Percentiles rank a stretch among this genome's conserved stretches.
These are phyloP conservation scores for Metschnikowia henanensis DNA, from an alignment of 805 yeast genomes.

Conservation along the genomic window DNA sequence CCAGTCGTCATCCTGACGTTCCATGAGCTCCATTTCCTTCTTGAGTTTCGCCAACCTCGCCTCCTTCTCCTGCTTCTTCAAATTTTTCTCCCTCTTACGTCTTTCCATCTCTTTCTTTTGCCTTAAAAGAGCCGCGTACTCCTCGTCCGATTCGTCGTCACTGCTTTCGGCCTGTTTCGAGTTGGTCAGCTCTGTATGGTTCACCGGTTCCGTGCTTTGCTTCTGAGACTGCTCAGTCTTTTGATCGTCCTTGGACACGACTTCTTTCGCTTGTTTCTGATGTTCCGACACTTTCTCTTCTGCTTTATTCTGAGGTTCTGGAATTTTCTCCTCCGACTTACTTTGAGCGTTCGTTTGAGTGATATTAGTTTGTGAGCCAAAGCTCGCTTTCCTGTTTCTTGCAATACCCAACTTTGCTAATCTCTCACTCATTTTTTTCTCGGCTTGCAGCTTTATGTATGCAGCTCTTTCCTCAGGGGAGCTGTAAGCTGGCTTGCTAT, in stretches of 20 bases:
- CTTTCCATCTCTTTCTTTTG: slow-evolving; percentile 46
- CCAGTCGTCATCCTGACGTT: slow-evolving; percentile 22
- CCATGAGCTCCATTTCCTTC: slow-evolving; percentile 52
- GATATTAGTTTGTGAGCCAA: neutral
- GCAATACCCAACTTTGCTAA: slow-evolving; percentile 77
- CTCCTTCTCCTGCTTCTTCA: slow-evolving; percentile 57
- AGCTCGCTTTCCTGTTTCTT: slow-evolving; percentile 28
- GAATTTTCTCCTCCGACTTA: too few relatives aligned
- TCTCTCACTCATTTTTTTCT: slow-evolving; percentile 78
- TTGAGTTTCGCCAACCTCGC: slow-evolving; percentile 57
- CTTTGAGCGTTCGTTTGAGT: slow-evolving; percentile 14
- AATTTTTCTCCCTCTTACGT: slow-evolving; percentile 41
- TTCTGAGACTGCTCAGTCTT: neutral
- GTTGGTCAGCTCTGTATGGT: slow-evolving; percentile 8
- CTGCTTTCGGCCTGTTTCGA: slow-evolving; percentile 22
- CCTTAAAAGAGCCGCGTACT: slow-evolving; percentile 48
- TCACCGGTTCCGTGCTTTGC: too few relatives aligned
- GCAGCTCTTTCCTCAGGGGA: slow-evolving; percentile 72
- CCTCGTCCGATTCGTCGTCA: slow-evolving; percentile 45
- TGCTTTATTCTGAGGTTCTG: neutral
- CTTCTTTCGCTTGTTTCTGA: slow-evolving; percentile 8
- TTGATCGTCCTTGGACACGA: slow-evolving; percentile 19
- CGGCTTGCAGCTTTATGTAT: slow-evolving; percentile 75
- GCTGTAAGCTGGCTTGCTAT: slow-evolving; percentile 29
- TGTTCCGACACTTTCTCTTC: too few relatives aligned